Evolutionary conservation across 345 rosid species (phyloP).

Genomic region (Carallia brachiata): DNA sequence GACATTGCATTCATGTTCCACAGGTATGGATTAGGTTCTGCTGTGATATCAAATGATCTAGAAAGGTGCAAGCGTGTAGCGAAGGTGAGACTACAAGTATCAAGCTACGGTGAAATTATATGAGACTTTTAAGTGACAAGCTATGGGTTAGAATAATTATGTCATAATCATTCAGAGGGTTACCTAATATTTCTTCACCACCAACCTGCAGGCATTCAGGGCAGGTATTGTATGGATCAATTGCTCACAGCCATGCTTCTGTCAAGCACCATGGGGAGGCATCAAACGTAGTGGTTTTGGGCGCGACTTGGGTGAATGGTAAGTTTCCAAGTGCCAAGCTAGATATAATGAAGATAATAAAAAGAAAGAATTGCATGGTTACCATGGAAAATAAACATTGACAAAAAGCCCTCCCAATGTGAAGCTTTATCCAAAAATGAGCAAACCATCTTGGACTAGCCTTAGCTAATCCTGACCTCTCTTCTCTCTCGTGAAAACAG

Average conservation of each 20-base stretch:
- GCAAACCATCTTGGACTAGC: neutral
- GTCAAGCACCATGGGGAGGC: constrained; percentile 99
- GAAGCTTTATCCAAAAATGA: neutral
- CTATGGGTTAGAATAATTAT: neutral
- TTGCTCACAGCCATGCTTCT: constrained; percentile 97
- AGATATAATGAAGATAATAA: neutral
- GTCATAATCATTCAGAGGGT: neutral
- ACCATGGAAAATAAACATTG: neutral
- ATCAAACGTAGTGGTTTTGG: constrained; percentile 94
- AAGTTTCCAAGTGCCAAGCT: constrained; percentile 14
- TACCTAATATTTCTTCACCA: constrained; percentile 4
- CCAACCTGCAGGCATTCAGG: constrained; percentile 53
- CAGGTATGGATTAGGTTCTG: constrained; percentile 83
- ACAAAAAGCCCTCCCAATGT: neutral
- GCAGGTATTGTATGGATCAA: constrained; percentile 93
- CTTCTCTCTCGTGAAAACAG: constrained; percentile 28
- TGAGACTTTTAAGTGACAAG: too few species aligned
- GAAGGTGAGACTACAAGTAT: constrained; percentile 53
- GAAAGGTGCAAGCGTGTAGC: constrained; percentile 94
- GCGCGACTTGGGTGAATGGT: constrained; percentile 99
- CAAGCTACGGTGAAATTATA: neutral
- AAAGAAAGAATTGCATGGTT: neutral
- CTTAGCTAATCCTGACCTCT: neutral
- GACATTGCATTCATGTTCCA: constrained; percentile 17
- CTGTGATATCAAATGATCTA: constrained; percentile 83